Evolutionary conservation across 257 asterid genomes (phyloP).

Genomic region (Capsicum pubescens): DNA sequence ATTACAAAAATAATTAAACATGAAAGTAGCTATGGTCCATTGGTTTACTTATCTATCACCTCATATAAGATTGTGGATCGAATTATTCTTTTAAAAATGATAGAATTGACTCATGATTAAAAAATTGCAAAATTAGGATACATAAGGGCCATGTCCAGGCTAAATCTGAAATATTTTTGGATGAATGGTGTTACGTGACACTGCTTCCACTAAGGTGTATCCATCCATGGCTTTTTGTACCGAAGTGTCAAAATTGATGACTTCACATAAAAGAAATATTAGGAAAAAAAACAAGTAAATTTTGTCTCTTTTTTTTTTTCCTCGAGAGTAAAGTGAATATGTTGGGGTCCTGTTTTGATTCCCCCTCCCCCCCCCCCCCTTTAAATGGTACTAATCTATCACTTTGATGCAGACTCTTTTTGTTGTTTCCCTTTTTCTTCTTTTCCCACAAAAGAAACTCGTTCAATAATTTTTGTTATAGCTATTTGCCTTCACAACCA

Average conservation of each 20-base stretch:
- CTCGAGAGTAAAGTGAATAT: not conserved
- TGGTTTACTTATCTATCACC: not conserved
- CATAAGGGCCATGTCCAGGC: not conserved
- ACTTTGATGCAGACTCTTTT: conserved; percentile 12
- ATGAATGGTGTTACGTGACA: not conserved
- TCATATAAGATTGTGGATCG: not conserved
- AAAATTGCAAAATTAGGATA: not conserved
- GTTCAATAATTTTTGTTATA: not conserved
- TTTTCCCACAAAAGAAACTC: not conserved
- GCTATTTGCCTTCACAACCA: not conserved
- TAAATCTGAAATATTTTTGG: not conserved
- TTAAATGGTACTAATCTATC: not conserved
- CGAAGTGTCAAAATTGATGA: not conserved
- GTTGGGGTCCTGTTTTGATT: not conserved
- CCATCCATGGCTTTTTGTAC: not conserved
- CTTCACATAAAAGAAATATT: not conserved
- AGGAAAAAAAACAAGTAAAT: not conserved
- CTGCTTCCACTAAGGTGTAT: not conserved
- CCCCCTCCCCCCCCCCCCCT: not conserved
- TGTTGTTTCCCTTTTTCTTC: not conserved
- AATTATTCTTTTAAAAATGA: not conserved
- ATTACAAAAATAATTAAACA: not conserved
- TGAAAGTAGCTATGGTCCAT: not conserved
- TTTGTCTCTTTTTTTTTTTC: not conserved
- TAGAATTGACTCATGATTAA: not conserved